A percentile compares a stretch with the other conserved stretches of the same genome.
phyloP scores from a whole-genome alignment of 169 alveolate species.

The Theileria luwenshuni region DNA sequence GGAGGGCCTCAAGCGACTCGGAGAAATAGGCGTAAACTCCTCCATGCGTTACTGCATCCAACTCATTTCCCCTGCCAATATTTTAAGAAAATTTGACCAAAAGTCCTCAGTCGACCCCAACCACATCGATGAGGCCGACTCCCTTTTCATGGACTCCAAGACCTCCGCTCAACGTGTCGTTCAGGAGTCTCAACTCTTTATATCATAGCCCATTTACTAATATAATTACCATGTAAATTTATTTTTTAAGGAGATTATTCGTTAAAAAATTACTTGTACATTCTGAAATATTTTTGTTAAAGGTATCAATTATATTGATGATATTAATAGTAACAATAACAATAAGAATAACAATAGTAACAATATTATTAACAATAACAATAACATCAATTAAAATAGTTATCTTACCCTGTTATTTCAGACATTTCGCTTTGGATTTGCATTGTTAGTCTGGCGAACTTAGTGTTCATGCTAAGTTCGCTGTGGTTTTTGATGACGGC shows the following conservation, averaged over 20 bases:
- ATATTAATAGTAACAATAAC: no score
- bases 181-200: conserved; percentile 90
- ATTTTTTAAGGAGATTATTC: background rate
- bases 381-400: no score
- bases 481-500: conserved; percentile 77
- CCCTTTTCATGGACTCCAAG: conserved; percentile 96
- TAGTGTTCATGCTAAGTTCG: conserved; percentile 66
- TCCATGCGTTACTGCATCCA: conserved; percentile 94
- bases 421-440: conserved; percentile 80
- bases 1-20: conserved; percentile 94
- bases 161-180: conserved; percentile 93
- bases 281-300: background rate
- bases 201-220: conserved; percentile 48
- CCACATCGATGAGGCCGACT: conserved; percentile 93
- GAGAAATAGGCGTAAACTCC: conserved; percentile 95
- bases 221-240: background rate
- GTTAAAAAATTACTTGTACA: conserved; percentile 1
- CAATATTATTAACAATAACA: no score
- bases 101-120: conserved; percentile 84
- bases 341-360: no score
- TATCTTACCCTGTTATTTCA: conserved; percentile 72
- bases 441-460: conserved; percentile 74
- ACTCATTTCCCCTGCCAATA: conserved; percentile 96
- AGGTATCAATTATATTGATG: no score
- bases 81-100: conserved; percentile 92